Evolutionary conservation across 768 basidiomycete species (phyloP).

Genomic region (Russula griseocarnosa): DNA sequence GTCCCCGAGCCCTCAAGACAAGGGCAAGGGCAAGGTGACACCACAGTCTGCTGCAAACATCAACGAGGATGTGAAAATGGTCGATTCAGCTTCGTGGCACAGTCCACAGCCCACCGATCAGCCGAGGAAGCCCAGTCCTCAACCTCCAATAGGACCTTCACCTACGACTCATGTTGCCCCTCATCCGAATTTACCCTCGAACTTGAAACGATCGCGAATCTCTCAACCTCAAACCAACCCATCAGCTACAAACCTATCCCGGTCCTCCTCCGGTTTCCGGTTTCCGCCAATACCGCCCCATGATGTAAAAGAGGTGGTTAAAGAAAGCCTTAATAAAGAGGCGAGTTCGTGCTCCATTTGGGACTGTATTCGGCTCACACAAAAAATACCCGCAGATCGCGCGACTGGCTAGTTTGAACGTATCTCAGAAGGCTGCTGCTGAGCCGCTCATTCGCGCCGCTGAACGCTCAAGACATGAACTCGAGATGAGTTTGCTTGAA

Average conservation of each 20-base stretch:
- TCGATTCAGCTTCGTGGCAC: conserved; percentile 9
- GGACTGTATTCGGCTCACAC: neutral
- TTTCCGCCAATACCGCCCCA: conserved; percentile 19
- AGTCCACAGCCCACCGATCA: conserved; percentile 18
- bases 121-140: conserved; percentile 17
- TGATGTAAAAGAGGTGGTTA: conserved; percentile 18
- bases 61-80: conserved; percentile 24
- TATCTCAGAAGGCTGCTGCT: conserved; percentile 18
- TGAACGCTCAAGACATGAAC: conserved; percentile 51
- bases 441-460: conserved; percentile 19
- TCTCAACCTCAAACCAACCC: conserved; percentile 5
- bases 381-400: conserved; percentile 5
- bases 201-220: conserved; percentile 15
- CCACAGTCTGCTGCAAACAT: neutral
- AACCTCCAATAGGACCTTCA: conserved; percentile 5
- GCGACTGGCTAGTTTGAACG: conserved; percentile 21
- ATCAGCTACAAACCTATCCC: conserved; percentile 2
- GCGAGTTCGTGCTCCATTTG: neutral
- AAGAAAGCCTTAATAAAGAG: conserved; percentile 23
- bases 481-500: conserved; percentile 58
- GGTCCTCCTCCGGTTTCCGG: conserved; percentile 18
- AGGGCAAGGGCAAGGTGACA: conserved; percentile 23
- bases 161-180: conserved; percentile 1
- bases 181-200: conserved; percentile 3
- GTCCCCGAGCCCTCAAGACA: conserved; percentile 11